Evolutionary conservation across 306 rosid genomes (phyloP).

Genomic region (Amphicarpaea edgeworthii): DNA sequence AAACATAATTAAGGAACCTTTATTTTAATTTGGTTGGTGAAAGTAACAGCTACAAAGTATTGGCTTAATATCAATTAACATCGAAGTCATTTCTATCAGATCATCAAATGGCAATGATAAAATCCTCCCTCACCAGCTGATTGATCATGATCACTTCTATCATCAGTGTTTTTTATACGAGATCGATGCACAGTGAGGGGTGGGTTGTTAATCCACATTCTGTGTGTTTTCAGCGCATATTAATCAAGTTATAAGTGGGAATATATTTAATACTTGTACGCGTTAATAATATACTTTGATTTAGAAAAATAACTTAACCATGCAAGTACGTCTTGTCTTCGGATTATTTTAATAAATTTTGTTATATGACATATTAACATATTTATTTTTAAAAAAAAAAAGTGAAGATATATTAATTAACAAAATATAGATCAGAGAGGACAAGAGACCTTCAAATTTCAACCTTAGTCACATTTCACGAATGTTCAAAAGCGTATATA

Average conservation of each 20-base stretch:
- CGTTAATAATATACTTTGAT: too few relatives aligned
- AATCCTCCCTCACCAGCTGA: not conserved
- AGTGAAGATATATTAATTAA: too few relatives aligned
- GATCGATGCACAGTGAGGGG: not conserved
- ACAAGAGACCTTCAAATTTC: slow-evolving; percentile 50
- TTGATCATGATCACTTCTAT: too few relatives aligned
- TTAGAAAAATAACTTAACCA: too few relatives aligned
- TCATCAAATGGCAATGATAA: not conserved
- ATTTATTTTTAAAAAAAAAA: too few relatives aligned
- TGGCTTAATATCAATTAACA: slow-evolving; percentile 28
- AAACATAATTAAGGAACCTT: slow-evolving; percentile 7
- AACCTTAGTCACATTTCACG: slow-evolving; percentile 49
- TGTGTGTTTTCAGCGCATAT: not conserved
- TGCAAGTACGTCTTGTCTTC: too few relatives aligned
- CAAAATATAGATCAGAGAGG: too few relatives aligned
- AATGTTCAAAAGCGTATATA: slow-evolving; percentile 21
- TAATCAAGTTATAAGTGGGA: not conserved
- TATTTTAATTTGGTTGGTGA: slow-evolving; percentile 20
- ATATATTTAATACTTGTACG: not conserved
- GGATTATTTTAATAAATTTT: too few relatives aligned
- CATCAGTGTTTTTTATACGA: not conserved
- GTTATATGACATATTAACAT: not conserved
- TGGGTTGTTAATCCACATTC: not conserved
- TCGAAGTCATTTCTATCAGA: not conserved
- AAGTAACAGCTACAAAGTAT: slow-evolving; percentile 23